Percentiles rank a stretch among this genome's conserved stretches.
These are phyloP conservation scores for Ophioceras dolichostomum DNA, from an alignment of 2,329 filamentous ascomycete species.

Conservation along the genomic window DNA sequence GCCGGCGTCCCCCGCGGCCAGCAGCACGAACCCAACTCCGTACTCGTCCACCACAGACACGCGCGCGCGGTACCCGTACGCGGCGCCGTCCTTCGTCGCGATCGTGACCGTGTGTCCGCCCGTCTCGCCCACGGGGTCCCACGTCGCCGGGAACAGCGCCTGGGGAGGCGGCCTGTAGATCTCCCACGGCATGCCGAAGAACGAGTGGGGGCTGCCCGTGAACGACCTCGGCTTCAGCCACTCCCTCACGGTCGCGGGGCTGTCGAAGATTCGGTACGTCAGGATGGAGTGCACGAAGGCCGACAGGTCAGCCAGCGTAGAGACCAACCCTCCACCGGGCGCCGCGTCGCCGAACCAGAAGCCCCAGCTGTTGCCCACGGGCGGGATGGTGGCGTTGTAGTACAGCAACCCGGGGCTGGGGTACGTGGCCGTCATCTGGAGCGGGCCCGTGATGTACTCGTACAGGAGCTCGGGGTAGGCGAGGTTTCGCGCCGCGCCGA, in stretches of 20 bases:
- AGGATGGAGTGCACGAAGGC: conserved; percentile 9
- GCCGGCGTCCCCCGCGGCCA: conserved; percentile 9
- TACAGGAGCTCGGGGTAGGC: not conserved
- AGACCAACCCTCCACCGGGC: conserved; percentile 12
- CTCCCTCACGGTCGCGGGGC: conserved; percentile 3
- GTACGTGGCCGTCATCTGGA: not conserved
- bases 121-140: conserved; percentile 1
- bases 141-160: conserved; percentile 7
- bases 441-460: not conserved
- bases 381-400: conserved; percentile 7
- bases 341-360: conserved; percentile 8
- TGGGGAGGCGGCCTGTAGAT: conserved; percentile 10
- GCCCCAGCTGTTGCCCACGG: conserved; percentile 10
- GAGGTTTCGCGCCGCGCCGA: not conserved
- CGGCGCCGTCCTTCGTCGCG: conserved; percentile 9
- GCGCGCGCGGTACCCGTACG: conserved; percentile 9
- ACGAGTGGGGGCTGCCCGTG: conserved; percentile 6
- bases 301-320: conserved; percentile 9
- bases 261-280: conserved; percentile 3
- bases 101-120: conserved; percentile 9
- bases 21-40: conserved; percentile 9
- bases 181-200: conserved; percentile 12
- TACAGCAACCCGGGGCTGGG: not conserved
- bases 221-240: conserved; percentile 11
- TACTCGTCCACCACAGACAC: conserved; percentile 11